Base-by-base conservation (phyloP, 1,139 yeast genomes). In the Yarrowia galli region DNA sequence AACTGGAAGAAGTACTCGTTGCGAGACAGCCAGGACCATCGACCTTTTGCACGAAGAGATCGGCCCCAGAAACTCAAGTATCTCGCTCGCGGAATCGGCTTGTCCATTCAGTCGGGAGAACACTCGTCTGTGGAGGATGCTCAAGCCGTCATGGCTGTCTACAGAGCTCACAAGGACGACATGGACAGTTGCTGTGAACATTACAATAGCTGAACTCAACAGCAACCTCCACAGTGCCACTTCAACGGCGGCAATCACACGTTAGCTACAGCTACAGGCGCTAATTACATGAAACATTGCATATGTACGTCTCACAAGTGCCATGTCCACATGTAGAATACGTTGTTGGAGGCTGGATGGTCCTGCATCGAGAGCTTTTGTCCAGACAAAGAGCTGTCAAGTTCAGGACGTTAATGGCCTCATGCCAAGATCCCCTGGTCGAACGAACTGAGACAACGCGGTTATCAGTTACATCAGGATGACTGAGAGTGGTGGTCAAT, bases 51-150 rank as follows among this genome's bases (percentile, higher is more conserved):
- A 74, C 40, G 64, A 22, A 6, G 51, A n/a, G 51, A 22, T 22
- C 38, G 64, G 38, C 64, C 64, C 12, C 64, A 58, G n/a, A 80
- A 82, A 61, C 81, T 93, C 74, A 90, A 89, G 76, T 87, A 84
- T 71, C 79, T 93, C 38, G 79, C 91, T 0, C 79, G 81, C 68
- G 87, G 85, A 72, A 81, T 89, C 46, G 82, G 84, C 0, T 69
- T 85, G 2, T 87, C 84, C 15, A 91, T 93, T 70, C 98, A 93
- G 77, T 80, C 79, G 0, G 92, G 89, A 0, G 84, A 86, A 69
- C 98, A 93, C 79, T 89, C 96, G 9, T 91, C 98, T 0, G 91
- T 93, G 0, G 97, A 92, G 75, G 98, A 92, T 79, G 97, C 98
- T 0, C 84, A 86, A 72, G 95, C 95, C 1, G 87, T 97, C 0